These are phyloP conservation scores for Cryptococcus sp. DNA, from an alignment of 1,284 basidiomycete species.

Conservation along the genomic window DNA sequence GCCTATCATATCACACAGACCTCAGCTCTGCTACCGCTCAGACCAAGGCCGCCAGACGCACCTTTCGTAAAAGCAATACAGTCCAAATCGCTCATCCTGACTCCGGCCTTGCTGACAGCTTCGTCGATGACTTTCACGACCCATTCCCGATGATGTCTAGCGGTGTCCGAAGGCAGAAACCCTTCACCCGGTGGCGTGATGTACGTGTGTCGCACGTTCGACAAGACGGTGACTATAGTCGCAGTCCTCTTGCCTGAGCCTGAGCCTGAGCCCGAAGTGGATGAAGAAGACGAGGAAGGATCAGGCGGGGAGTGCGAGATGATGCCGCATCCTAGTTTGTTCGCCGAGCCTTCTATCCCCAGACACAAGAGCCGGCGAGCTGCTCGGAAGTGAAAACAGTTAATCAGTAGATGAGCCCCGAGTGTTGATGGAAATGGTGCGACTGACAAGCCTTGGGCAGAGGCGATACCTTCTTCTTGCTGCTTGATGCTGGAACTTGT, in stretches of 20 bases:
- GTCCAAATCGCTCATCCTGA: constrained; percentile 76
- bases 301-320: constrained; percentile 68
- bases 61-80: constrained; percentile 98
- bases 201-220: constrained; percentile 93
- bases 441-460: constrained; percentile 37
- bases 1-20: constrained; percentile 58
- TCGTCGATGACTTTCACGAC: constrained; percentile 77
- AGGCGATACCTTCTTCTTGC: constrained; percentile 41
- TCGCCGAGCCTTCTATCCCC: constrained; percentile 92
- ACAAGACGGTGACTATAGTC: constrained; percentile 64
- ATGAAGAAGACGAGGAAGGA: constrained; percentile 56
- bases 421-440: not conserved
- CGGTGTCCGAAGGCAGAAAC: constrained; percentile 93
- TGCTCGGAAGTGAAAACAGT: not conserved
- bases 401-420: not conserved
- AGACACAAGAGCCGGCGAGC: constrained; percentile 57
- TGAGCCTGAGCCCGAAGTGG: constrained; percentile 5
- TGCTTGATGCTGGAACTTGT: constrained; percentile 18
- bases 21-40: not conserved
- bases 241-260: constrained; percentile 27
- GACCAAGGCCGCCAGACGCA: constrained; percentile 38
- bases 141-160: constrained; percentile 95
- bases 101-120: constrained; percentile 70
- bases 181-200: constrained; percentile 98
- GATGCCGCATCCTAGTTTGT: constrained; percentile 96